phyloP scores from a whole-genome alignment of 306 rosid species.

The Fragaria vesca region DNA sequence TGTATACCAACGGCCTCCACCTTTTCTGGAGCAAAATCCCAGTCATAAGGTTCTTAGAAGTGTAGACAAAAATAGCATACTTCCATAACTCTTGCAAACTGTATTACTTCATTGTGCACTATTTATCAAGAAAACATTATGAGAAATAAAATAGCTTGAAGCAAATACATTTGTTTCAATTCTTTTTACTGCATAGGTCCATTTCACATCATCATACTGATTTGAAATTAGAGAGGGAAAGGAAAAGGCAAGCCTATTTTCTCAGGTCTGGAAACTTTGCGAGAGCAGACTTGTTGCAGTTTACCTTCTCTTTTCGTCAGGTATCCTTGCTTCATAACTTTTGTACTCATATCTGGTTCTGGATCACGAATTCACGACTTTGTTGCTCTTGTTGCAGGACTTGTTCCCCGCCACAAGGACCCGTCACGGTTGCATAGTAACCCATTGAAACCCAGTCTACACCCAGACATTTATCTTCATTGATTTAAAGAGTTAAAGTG shows the following conservation, averaged over 20 bases:
- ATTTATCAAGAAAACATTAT: conserved; percentile 5
- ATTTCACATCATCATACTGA: background rate
- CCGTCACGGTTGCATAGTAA: background rate
- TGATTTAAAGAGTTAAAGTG: background rate
- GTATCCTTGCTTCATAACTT: background rate
- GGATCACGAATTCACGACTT: background rate
- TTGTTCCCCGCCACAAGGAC: background rate
- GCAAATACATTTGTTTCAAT: background rate
- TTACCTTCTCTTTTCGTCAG: conserved; percentile 4
- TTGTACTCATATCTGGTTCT: background rate
- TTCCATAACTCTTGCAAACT: conserved; percentile 32
- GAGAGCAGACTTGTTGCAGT: conserved; percentile 11
- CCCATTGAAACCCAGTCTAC: background rate
- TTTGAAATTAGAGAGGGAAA: background rate
- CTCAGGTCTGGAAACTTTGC: conserved; percentile 4
- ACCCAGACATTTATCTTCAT: background rate
- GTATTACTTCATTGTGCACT: conserved; percentile 1
- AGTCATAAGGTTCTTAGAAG: conserved; percentile 57
- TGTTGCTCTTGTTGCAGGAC: background rate
- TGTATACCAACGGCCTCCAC: conserved; percentile 67
- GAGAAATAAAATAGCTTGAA: conserved; percentile 24
- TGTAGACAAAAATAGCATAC: conserved; percentile 31
- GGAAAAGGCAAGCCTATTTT: background rate
- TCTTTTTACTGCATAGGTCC: background rate
- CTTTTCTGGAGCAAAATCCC: conserved; percentile 86